Base-by-base conservation (phyloP, 805 yeast species). In the Pichia scutulata region DNA sequence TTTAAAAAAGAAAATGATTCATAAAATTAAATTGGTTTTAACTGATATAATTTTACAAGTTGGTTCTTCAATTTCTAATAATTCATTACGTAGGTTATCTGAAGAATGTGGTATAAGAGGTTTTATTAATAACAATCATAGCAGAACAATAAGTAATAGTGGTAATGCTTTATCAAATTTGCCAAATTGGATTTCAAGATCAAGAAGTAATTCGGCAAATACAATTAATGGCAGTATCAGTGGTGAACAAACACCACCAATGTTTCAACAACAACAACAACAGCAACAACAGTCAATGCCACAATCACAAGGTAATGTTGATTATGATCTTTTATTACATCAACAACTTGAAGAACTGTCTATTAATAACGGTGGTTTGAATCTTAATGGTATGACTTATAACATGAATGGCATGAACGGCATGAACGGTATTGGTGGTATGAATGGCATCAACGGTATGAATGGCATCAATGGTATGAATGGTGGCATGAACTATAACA, bases 41-140 rank as follows among this genome's bases (percentile, higher is more conserved):
- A 68, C 81, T 41, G 85, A 84, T 44, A 22, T 53, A 8, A 76
- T 86, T 7, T 66, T 78, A 18, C 70, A 73, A 47, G 84, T 81
- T 63, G 81, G 86, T 23, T 76, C 37, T 16, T 33, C 87, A 51
- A 78, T 82, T 6, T 69, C 89, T 49, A 68, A 80, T 43, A 84
- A 84, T 45, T 86, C 85, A 36, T 87, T 88, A 67, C 86, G 87
- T 62, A 81, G 95, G 56, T 72, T 93, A 51, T 78, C 90, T 76
- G 98, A 92, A 58, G 98, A 92, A 66, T 92, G 89, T 54, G 97
- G 97, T 3, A 70, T 90, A 47, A 68, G 65, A 44, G 53, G 53
- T 3, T 44, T 39, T 59, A 59, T 39, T 40, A 43, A 41, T 41
- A 25, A 21, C n/a, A 48, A 44, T 62, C 64, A 18, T 53, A 62